A percentile compares a stretch with the other conserved stretches of the same genome.
Evolutionary conservation across 2,329 filamentous ascomycete genomes (phyloP).

Genomic region (Leptosphaerulina australis): DNA sequence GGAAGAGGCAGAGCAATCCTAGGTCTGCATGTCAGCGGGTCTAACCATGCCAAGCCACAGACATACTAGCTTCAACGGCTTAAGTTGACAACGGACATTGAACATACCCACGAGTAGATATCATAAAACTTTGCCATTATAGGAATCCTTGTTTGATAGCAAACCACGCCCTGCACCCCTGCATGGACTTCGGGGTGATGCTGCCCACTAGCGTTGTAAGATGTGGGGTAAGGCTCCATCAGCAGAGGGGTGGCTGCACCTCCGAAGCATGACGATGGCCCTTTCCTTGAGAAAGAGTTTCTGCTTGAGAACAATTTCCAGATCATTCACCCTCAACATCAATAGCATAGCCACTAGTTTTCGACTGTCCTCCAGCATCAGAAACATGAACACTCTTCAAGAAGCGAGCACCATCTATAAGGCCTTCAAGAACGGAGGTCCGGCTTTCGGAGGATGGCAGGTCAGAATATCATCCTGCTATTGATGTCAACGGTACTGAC

Average conservation of each 20-base stretch:
- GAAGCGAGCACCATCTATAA: slow-evolving; percentile 60
- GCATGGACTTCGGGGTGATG: slow-evolving; percentile 10
- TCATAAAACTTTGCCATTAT: neutral
- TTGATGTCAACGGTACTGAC: neutral
- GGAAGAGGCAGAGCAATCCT: slow-evolving; percentile 57
- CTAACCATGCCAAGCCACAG: no score
- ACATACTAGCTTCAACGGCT: no score
- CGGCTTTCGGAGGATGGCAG: slow-evolving; percentile 64
- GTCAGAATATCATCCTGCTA: slow-evolving; percentile 36
- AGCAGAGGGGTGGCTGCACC: slow-evolving; percentile 6
- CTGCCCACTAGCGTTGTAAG: slow-evolving; percentile 18
- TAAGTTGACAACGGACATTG: no score
- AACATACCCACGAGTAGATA: neutral
- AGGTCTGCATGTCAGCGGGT: neutral
- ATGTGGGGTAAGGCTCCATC: slow-evolving; percentile 27
- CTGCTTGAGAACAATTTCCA: neutral
- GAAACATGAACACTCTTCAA: slow-evolving; percentile 56
- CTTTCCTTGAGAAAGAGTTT: slow-evolving; percentile 10
- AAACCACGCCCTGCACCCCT: slow-evolving; percentile 6
- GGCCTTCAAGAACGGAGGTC: slow-evolving; percentile 56
- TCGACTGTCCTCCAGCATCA: neutral
- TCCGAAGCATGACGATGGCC: slow-evolving; percentile 24
- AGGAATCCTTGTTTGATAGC: neutral
- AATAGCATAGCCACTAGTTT: neutral
- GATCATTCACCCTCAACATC: neutral